Base-by-base conservation (phyloP, 1,139 yeast species). In the Kodamaea fungicola region DNA sequence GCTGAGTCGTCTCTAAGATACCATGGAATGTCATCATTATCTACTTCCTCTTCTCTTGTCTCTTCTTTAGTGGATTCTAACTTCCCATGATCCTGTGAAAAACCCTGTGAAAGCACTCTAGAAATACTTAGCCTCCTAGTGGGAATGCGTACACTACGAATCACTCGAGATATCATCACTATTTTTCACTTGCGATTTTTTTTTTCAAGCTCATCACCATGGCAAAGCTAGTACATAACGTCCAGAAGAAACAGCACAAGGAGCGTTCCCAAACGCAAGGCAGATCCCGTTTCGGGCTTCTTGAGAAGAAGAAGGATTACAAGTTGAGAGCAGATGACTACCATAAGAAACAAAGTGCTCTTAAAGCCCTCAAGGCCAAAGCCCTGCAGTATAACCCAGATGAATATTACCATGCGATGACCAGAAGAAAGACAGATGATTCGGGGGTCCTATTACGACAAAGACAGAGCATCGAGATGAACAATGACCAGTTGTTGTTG, bases 231-330 rank as follows among this genome's bases (percentile, higher is more conserved):
- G 92, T 84, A 12, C 97, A 89, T 61, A 85, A 86, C 57, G 81
- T 90, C 24, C 97, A 92, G 62, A 92, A 92, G 68, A 92, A 88
- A 55, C 97, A 92, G 70, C 98, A 92, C 54, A 71, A 89, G 47
- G 98, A 92, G 66, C 78, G 98, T 54, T 78, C 96, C 7, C 98
- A 92, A 62, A 83, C 89, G 2, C 69, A 68, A 33, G 81, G 78
- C 34, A 74, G 98, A 42, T 71, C 78, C 51, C 76, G 75, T 55
- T 81, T 74, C 62, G 97, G 97, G 28, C 77, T 89, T 27, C 73
- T 92, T 37, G 97, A 92, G 62, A 92, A 92, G 75, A 94, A 92
- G 71, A 90, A 90, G 63, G 98, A 92, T 62, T 92, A 92, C 62
- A 79, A 77, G 51, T 75, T 88, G 34, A 78, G 98, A 61, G 95